These are phyloP conservation scores for Pleurotus tuber-regium DNA, from an alignment of 768 basidiomycete genomes.

Conservation along the genomic window DNA sequence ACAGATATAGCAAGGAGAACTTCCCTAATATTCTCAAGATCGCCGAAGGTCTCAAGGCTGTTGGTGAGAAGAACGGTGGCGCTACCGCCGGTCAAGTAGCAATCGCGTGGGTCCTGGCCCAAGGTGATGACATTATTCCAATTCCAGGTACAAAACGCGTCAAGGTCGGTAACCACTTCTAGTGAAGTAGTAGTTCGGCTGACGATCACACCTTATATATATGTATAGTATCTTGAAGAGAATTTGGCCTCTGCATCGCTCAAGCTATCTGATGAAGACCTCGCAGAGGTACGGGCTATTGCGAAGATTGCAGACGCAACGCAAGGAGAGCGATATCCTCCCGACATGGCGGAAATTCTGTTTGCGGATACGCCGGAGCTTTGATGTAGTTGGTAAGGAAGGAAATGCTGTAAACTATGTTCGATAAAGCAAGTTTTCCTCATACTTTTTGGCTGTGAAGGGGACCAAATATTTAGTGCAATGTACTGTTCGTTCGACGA, in stretches of 20 bases:
- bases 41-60: conserved; percentile 32
- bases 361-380: conserved; percentile 32
- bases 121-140: conserved; percentile 44
- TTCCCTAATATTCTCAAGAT: conserved; percentile 46
- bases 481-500: too few species aligned
- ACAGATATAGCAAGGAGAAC: conserved; percentile 37
- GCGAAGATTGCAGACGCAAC: conserved; percentile 31
- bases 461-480: too few species aligned
- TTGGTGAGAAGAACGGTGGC: conserved; percentile 32
- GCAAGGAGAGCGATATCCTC: conserved; percentile 32
- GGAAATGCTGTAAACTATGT: too few species aligned
- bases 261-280: conserved; percentile 32
- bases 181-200: conserved; percentile 7
- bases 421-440: too few species aligned
- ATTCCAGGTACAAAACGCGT: conserved; percentile 47
- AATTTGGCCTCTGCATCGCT: conserved; percentile 36
- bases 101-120: conserved; percentile 50
- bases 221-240: conserved; percentile 37
- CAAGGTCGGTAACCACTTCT: conserved; percentile 21
- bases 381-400: too few species aligned
- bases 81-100: conserved; percentile 45
- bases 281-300: conserved; percentile 32
- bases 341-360: conserved; percentile 20
- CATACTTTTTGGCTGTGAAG: too few species aligned
- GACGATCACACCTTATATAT: neutral